These are phyloP conservation scores for Corylus americana DNA, from an alignment of 306 rosid species.

Conservation along the genomic window DNA sequence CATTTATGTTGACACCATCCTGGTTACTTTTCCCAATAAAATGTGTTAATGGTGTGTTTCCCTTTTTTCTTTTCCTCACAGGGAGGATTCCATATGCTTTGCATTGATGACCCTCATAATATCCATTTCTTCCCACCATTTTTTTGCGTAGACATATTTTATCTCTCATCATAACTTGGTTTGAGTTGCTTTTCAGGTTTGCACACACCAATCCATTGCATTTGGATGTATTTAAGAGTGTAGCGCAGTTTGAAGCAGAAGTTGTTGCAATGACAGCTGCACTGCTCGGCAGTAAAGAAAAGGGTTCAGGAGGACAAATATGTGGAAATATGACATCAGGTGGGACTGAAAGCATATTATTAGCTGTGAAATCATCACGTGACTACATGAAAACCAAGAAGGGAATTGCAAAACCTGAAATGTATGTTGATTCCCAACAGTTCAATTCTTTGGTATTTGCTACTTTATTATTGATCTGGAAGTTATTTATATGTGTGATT, in stretches of 20 bases:
- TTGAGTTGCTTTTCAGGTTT: slow-evolving; percentile 64
- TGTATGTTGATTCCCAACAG: slow-evolving; percentile 47
- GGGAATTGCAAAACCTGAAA: slow-evolving; percentile 85
- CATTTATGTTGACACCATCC: background rate
- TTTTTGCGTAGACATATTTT: slow-evolving; percentile 4
- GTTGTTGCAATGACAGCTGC: slow-evolving; percentile 97
- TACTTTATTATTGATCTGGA: slow-evolving; percentile 15
- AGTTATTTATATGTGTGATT: slow-evolving; percentile 20
- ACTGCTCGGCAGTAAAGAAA: slow-evolving; percentile 77
- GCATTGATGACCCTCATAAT: background rate
- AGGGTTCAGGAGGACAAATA: slow-evolving; percentile 78
- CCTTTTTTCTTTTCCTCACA: background rate
- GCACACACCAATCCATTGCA: slow-evolving; percentile 97
- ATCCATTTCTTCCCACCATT: background rate
- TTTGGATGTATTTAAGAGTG: slow-evolving; percentile 87
- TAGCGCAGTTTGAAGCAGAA: slow-evolving; percentile 82
- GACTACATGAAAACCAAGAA: slow-evolving; percentile 86
- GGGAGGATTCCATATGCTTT: slow-evolving; percentile 1
- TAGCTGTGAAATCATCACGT: slow-evolving; percentile 91
- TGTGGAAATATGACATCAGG: slow-evolving; percentile 99
- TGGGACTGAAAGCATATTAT: slow-evolving; percentile 93
- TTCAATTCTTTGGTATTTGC: slow-evolving; percentile 5
- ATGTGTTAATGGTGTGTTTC: background rate
- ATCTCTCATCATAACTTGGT: slow-evolving; percentile 23
- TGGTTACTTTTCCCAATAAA: slow-evolving; percentile 3